phyloP scores from a whole-genome alignment of 2,329 filamentous ascomycete species.

The Cordyceps cateniannulata region DNA sequence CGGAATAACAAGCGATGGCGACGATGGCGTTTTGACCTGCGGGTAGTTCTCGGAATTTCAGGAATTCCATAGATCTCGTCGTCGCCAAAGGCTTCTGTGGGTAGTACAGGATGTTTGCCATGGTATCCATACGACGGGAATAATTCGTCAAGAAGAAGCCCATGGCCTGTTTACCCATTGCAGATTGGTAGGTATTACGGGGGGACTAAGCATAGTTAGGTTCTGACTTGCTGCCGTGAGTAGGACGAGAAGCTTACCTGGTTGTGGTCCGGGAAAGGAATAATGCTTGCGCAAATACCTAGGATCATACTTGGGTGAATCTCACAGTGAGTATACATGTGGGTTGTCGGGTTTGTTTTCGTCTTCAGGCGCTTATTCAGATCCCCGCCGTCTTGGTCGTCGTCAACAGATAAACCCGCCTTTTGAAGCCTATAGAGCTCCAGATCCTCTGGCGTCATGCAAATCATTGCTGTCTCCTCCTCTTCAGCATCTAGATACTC shows the following conservation, averaged over 20 bases:
- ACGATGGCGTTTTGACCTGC: conserved; percentile 98
- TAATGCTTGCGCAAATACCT: conserved; percentile 97
- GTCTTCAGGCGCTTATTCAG: conserved; percentile 84
- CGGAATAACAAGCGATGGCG: conserved; percentile 93
- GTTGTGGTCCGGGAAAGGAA: conserved; percentile 99
- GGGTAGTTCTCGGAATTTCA: conserved; percentile 95
- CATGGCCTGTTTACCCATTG: conserved; percentile 99
- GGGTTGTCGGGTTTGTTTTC: conserved; percentile 76
- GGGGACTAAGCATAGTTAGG: conserved; percentile 58
- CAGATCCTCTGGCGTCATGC: conserved; percentile 95
- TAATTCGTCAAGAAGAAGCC: conserved; percentile 98
- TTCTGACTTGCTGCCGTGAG: conserved; percentile 24
- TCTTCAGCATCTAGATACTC: conserved; percentile 98
- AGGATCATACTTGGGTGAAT: conserved; percentile 99
- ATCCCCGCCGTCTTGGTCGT: conserved; percentile 54
- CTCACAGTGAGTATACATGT: conserved; percentile 96
- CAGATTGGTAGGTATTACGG: conserved; percentile 97
- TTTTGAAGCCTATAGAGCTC: conserved; percentile 69
- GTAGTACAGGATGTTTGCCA: conserved; percentile 99
- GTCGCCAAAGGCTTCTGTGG: conserved; percentile 96
- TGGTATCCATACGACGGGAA: conserved; percentile 95
- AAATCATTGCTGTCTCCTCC: conserved; percentile 98
- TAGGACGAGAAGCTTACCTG: conserved; percentile 46
- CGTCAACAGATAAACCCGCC: conserved; percentile 54
- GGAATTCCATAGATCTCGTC: conserved; percentile 95